These are phyloP conservation scores for Podospora tetraspora DNA, from an alignment of 495 filamentous ascomycete genomes.

Conservation along the genomic window DNA sequence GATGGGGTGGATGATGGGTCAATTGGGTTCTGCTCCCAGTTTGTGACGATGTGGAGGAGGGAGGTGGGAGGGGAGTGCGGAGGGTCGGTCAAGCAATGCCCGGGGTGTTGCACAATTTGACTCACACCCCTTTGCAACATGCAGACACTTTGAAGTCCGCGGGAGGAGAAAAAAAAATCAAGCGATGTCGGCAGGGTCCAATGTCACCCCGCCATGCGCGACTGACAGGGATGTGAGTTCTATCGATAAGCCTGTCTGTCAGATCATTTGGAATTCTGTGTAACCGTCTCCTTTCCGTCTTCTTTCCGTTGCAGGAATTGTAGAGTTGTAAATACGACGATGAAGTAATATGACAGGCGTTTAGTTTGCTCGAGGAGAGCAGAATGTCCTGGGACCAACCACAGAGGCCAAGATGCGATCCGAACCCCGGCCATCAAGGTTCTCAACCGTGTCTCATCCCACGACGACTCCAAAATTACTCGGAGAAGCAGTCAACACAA, in stretches of 20 bases:
- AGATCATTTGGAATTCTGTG: not conserved
- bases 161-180: slow-evolving; percentile 9
- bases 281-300: not conserved
- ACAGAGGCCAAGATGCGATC: not conserved
- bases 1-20: not conserved
- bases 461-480: not conserved
- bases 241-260: slow-evolving; percentile 8
- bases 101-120: not conserved
- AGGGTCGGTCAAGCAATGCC: not conserved
- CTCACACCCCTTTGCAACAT: not conserved
- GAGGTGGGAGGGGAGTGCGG: not conserved
- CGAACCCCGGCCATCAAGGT: not conserved
- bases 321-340: not conserved
- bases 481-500: no score
- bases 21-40: not conserved
- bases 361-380: no score
- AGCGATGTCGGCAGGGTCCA: slow-evolving; percentile 9
- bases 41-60: not conserved
- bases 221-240: not conserved
- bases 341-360: no score
- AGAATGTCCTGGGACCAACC: no score
- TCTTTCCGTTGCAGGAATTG: not conserved
- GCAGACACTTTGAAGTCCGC: not conserved
- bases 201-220: slow-evolving; percentile 3
- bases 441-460: not conserved